phyloP scores from a whole-genome alignment of 2,329 filamentous ascomycete species.

The Pseudocercospora pini-densiflorae region DNA sequence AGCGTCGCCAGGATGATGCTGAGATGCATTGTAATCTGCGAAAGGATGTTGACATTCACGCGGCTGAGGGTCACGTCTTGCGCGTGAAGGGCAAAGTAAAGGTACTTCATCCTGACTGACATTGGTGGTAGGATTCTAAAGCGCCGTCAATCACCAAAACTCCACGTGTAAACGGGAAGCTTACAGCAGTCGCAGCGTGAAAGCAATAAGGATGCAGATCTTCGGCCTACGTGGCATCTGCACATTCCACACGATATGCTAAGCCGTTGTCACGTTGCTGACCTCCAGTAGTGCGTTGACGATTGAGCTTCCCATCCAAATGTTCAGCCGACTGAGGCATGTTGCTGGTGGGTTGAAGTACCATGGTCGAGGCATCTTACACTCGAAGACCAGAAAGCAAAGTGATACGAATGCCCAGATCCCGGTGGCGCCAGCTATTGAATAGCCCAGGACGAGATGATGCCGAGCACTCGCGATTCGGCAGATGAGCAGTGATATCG shows the following conservation, averaged over 20 bases:
- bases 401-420: slow-evolving; percentile 28
- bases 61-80: slow-evolving; percentile 26
- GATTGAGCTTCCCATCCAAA: slow-evolving; percentile 27
- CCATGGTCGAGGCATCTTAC: slow-evolving; percentile 34
- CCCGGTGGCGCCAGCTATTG: slow-evolving; percentile 20
- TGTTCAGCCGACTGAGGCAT: slow-evolving; percentile 27
- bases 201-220: slow-evolving; percentile 30
- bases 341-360: slow-evolving; percentile 14
- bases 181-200: slow-evolving; percentile 34
- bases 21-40: slow-evolving; percentile 33
- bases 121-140: slow-evolving; percentile 27
- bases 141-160: neutral
- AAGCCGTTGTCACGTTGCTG: slow-evolving; percentile 27
- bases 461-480: slow-evolving; percentile 30
- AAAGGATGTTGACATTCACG: slow-evolving; percentile 29
- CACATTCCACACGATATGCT: slow-evolving; percentile 33
- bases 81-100: slow-evolving; percentile 17
- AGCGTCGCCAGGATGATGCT: slow-evolving; percentile 37
- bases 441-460: slow-evolving; percentile 27
- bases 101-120: slow-evolving; percentile 25
- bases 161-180: neutral
- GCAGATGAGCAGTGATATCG: slow-evolving; percentile 33
- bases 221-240: slow-evolving; percentile 33
- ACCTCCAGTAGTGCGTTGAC: slow-evolving; percentile 31
- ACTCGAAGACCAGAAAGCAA: slow-evolving; percentile 29